phyloP scores from a whole-genome alignment of 768 basidiomycete genomes.

The Antrodiella citrinella region DNA sequence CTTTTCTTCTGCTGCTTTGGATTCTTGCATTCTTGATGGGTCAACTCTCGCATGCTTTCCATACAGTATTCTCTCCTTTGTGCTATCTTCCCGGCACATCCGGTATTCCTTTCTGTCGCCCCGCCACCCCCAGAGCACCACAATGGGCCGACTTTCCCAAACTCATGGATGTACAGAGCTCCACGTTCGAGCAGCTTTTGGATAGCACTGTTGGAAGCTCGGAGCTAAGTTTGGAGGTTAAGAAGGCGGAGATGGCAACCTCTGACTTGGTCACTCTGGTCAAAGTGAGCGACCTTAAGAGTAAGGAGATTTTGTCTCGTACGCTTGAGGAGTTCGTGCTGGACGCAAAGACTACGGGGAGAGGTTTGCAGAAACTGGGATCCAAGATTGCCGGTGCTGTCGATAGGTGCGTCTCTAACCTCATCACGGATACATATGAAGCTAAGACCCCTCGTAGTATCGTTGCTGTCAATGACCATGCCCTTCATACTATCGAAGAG shows the following conservation, averaged over 20 bases:
- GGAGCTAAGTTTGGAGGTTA: slow-evolving; percentile 55
- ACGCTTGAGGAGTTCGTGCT: slow-evolving; percentile 44
- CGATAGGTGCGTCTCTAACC: slow-evolving; percentile 44
- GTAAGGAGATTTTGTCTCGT: slow-evolving; percentile 48
- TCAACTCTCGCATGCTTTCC: too few relatives aligned
- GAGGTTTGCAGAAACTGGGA: slow-evolving; percentile 52
- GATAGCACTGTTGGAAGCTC: slow-evolving; percentile 53
- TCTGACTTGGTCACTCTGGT: slow-evolving; percentile 58
- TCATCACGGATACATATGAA: background rate
- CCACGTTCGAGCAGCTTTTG: slow-evolving; percentile 54
- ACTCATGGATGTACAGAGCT: slow-evolving; percentile 51
- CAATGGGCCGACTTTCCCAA: slow-evolving; percentile 53
- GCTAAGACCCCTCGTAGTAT: slow-evolving; percentile 34
- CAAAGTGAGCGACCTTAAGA: slow-evolving; percentile 51
- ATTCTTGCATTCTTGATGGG: too few relatives aligned
- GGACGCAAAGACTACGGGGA: slow-evolving; percentile 53
- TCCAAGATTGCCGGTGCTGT: slow-evolving; percentile 68
- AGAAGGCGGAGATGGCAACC: slow-evolving; percentile 74
- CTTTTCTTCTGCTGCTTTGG: too few relatives aligned
- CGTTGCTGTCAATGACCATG: slow-evolving; percentile 68
- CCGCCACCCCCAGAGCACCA: slow-evolving; percentile 16
- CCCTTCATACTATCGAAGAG: slow-evolving; percentile 45
- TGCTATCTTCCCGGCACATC: slow-evolving; percentile 58
- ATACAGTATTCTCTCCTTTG: slow-evolving; percentile 45
- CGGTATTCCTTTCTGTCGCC: slow-evolving; percentile 35